Base-by-base conservation (phyloP, 2,329 filamentous ascomycete genomes). In the Venturia pyrina region DNA sequence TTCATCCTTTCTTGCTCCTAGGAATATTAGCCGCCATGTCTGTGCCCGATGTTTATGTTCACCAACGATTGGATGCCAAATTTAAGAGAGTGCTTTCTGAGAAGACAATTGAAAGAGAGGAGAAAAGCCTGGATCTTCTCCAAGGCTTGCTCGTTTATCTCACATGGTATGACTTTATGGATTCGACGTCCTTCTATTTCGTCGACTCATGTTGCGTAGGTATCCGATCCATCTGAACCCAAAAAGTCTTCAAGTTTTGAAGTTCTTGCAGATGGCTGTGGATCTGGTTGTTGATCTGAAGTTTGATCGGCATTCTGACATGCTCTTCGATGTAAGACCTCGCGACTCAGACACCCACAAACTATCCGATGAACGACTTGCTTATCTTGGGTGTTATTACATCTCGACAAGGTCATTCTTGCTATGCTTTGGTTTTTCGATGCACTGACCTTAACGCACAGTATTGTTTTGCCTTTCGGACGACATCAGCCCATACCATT, bases 91-190 rank as follows among this genome's bases (percentile, higher is more conserved):
- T 50, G 13, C 21, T 63, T 3, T 43, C 17, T 50, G 62, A 63
- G 28, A 63, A 50, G 28, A 44, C 43, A 15, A 32, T 50, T n/a
- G 44, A 43, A n/a, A 46, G 44, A 24, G 41, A 37, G 11, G 62
- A 63, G 44, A 50, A 44, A 63, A 43, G 34, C 21, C 41, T 63
- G 3, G 62, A 63, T 50, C 28, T 63, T 21, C 40, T 63, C 11
- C 62, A 63, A 63, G 62, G 62, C n/a, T 41, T 63, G 21, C 44
- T 63, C 21, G 44, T 63, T 11, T 50, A 63, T 48, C 40, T 63
- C 21, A 41, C 62, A 15, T 63, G 59, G 59, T 62, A 32, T 11
- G n/a, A 11, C 37, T 40, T 5, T 40, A 11, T 40, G 37, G 37
- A 40, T 11, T 40, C 37, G 37, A 40, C 7, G 37, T 40, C 5